A percentile compares a stretch with the other conserved stretches of the same genome.
Conservation (phyloP, 2,329 filamentous ascomycete species). For the Helminthosporium solani region DNA sequence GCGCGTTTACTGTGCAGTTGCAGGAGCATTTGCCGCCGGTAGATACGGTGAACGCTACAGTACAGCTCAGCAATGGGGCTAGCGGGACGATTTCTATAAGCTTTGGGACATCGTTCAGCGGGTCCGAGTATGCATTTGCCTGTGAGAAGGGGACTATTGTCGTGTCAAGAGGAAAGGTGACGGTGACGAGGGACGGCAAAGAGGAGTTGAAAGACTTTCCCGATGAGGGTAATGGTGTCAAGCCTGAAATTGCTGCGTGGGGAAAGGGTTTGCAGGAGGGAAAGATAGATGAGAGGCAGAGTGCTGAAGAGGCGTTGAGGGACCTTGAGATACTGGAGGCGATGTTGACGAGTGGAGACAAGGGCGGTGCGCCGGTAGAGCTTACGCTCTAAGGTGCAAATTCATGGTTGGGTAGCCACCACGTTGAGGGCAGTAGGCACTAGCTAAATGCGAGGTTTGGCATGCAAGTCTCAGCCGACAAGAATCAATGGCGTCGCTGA, state of each 20-base stretch:
- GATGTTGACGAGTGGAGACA: conserved; percentile 45
- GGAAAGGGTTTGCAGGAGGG: conserved; percentile 55
- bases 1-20: conserved; percentile 58
- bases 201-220: conserved; percentile 48
- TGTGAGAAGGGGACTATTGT: conserved; percentile 60
- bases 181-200: conserved; percentile 18
- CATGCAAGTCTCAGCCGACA: not conserved
- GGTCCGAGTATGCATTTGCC: conserved; percentile 58
- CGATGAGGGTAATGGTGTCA: conserved; percentile 55
- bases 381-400: conserved; percentile 9
- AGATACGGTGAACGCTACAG: conserved; percentile 64
- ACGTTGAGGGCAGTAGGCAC: not conserved
- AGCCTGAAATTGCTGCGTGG: conserved; percentile 63
- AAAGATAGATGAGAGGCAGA: conserved; percentile 53
- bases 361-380: conserved; percentile 35
- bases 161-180: conserved; percentile 47
- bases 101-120: conserved; percentile 57
- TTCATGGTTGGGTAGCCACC: not conserved
- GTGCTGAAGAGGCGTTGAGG: conserved; percentile 58
- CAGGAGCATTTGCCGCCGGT: conserved; percentile 62
- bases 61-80: conserved; percentile 56
- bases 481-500: not conserved
- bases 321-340: conserved; percentile 59
- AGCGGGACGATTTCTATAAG: conserved; percentile 60
- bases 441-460: not conserved